Evolutionary conservation across 331 rosid genomes (phyloP), one percentile per base, ranked within the genome.

Genomic region (Saraca asoca): DNA sequence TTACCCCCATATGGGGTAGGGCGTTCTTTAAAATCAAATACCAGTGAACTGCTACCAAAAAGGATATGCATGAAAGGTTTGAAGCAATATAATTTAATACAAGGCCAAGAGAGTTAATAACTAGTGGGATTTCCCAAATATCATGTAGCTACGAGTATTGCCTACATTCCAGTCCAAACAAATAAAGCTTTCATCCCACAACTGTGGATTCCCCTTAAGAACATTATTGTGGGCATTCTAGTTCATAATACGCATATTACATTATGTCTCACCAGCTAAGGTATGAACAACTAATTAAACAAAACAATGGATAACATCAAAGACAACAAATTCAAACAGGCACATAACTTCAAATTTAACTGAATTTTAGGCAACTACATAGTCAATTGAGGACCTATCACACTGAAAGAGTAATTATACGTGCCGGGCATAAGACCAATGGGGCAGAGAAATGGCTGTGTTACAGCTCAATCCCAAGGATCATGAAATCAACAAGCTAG

Each of bases 391-490:
- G 49, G 46, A 66, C 12, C 42, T 41, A 45, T 71, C 59, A 59
- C 64, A 20, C 38, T 35, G 31, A 66, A 14, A 2, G 18, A 34
- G 48, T 5, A 71, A 73, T 43, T 11, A 67, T 55, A 12, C 86
- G 58, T 75, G 85, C 97, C 85, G 86, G 87, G 54, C 95, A 95
- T 54, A 91, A 91, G 89, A 62, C 97, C 97, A 18, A 82, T 38
- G 43, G 93, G 83, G 70, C 86, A 85, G 60, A 88, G 97, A 72
- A 77, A 74, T 69, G 91, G 81, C 56, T 63, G 70, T 42, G 84
- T 69, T 41, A 62, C 64, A 31, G 66, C 70, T 46, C 49, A 83
- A 17, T 91, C 93, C 33, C 71, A 80, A 33, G 95, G 95, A 78
- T 91, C 95, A 81, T 91, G 88, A 78, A 35, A 91, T 56, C 94